phyloP scores from a whole-genome alignment of 2,329 filamentous ascomycete species.

The Grosmannia serpens region DNA sequence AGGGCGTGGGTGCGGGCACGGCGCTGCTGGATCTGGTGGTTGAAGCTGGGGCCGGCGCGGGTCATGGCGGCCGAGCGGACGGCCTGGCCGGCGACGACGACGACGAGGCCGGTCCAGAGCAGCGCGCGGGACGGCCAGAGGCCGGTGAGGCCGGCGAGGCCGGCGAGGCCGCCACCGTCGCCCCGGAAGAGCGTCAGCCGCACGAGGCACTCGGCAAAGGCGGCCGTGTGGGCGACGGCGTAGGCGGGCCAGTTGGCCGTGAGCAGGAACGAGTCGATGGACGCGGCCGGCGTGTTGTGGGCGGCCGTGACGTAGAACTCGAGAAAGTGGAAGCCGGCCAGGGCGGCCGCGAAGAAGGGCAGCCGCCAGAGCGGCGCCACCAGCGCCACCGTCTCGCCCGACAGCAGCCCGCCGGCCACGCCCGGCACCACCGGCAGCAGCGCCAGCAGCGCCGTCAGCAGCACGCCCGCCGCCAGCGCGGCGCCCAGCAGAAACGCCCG shows the following conservation, averaged over 20 bases:
- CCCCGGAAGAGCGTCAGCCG: constrained; percentile 44
- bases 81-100: constrained; percentile 56
- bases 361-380: constrained; percentile 45
- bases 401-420: not conserved
- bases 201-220: constrained; percentile 60
- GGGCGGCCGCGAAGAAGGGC: constrained; percentile 54
- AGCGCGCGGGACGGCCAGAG: not conserved
- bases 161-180: constrained; percentile 13
- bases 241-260: constrained; percentile 77
- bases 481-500: constrained; percentile 43
- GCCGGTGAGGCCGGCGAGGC: too few species aligned
- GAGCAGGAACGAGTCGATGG: constrained; percentile 68
- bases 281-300: constrained; percentile 67
- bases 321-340: constrained; percentile 85
- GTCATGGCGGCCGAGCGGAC: constrained; percentile 78
- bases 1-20: constrained; percentile 60
- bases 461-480: constrained; percentile 24
- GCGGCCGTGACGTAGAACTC: constrained; percentile 86
- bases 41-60: constrained; percentile 83
- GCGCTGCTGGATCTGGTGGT: constrained; percentile 68
- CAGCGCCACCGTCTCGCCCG: constrained; percentile 22
- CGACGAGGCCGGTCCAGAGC: constrained; percentile 39
- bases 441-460: not conserved
- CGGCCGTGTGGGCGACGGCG: constrained; percentile 67
- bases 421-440: not conserved